phyloP scores from a whole-genome alignment of 306 rosid genomes.

The Rosa chinensis region DNA sequence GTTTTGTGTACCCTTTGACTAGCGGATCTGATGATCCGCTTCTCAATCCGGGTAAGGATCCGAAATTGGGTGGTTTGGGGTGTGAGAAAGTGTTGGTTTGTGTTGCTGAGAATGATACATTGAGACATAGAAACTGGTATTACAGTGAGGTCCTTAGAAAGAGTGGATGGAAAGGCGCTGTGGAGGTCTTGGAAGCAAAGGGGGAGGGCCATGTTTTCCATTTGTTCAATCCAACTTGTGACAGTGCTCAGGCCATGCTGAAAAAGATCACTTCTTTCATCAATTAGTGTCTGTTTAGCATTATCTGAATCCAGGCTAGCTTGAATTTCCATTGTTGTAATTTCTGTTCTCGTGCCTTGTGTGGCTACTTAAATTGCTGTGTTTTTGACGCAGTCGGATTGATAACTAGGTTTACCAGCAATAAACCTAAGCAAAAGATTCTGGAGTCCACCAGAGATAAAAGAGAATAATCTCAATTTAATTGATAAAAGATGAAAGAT shows the following conservation, averaged over 20 bases:
- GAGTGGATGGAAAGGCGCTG: slow-evolving; percentile 43
- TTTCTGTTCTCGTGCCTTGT: background rate
- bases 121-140: slow-evolving; percentile 30
- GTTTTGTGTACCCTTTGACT: background rate
- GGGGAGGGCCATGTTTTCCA: slow-evolving; percentile 47
- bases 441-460: no score
- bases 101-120: slow-evolving; percentile 39
- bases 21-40: slow-evolving; percentile 40
- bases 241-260: background rate
- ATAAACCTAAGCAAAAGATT: no score
- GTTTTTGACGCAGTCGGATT: no score
- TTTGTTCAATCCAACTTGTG: slow-evolving; percentile 6
- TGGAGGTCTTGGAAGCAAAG: slow-evolving; percentile 14
- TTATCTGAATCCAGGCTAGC: background rate
- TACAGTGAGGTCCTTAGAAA: slow-evolving; percentile 38
- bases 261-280: slow-evolving; percentile 1
- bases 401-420: no score
- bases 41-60: slow-evolving; percentile 37
- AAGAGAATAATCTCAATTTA: no score
- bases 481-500: no score
- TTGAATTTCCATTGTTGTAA: background rate
- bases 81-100: slow-evolving; percentile 37
- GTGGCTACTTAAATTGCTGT: background rate
- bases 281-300: background rate
- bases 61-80: slow-evolving; percentile 28